A percentile compares a stretch with the other conserved stretches of the same genome.
phyloP scores from a whole-genome alignment of 2,329 filamentous ascomycete genomes.

The Diaporthe citrichinensis region DNA sequence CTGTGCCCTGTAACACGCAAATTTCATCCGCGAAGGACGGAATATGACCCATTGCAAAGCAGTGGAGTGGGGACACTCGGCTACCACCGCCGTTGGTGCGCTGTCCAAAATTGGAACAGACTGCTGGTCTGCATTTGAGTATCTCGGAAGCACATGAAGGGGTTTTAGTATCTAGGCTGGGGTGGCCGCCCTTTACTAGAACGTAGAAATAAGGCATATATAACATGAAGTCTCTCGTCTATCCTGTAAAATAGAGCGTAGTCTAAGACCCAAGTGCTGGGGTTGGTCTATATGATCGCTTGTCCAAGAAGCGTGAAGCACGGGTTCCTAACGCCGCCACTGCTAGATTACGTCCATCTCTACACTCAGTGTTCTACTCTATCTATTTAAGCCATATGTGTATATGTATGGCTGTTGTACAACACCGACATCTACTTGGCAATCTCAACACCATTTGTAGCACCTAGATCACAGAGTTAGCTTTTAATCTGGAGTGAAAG shows the following conservation, averaged over 20 bases:
- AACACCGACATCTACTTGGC: constrained; percentile 54
- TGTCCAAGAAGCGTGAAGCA: background rate
- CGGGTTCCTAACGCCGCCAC: background rate
- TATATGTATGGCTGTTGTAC: background rate
- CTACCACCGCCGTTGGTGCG: no score
- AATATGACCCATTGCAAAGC: no score
- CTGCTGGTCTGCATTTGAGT: no score
- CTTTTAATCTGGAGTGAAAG: background rate
- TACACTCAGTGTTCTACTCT: background rate
- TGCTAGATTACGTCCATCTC: background rate
- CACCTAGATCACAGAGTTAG: constrained; percentile 48
- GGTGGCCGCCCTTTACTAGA: no score
- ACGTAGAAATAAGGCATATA: background rate
- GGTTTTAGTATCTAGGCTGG: no score
- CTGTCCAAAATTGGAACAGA: no score
- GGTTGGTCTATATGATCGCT: background rate
- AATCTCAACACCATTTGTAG: constrained; percentile 82
- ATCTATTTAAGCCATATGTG: background rate
- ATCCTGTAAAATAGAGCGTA: background rate
- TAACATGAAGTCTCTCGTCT: background rate
- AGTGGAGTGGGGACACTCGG: no score
- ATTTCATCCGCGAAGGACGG: no score
- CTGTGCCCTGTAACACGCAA: no score
- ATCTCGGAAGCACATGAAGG: no score
- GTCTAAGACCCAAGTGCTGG: background rate